phyloP scores from a whole-genome alignment of 345 rosid genomes.

The Gossypium ekmanianum region DNA sequence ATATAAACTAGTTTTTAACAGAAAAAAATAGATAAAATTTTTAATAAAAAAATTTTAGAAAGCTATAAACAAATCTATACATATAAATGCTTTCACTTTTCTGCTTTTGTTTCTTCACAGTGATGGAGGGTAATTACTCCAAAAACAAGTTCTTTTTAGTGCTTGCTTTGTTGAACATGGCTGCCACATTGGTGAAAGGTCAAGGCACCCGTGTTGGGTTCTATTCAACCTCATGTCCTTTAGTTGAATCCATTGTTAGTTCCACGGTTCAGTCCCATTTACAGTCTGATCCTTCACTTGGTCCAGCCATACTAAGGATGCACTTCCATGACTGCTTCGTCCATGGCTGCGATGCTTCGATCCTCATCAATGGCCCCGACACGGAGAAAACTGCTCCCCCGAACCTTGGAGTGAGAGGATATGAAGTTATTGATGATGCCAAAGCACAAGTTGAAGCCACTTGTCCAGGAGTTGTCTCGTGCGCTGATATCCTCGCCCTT shows the following conservation, averaged over 20 bases:
- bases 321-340: slow-evolving; percentile 69
- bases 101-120: neutral
- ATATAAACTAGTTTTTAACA: fast-evolving
- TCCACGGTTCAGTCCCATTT: slow-evolving; percentile 1
- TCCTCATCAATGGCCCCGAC: slow-evolving; percentile 37
- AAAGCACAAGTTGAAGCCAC: slow-evolving; percentile 35
- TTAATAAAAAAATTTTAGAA: too few relatives aligned
- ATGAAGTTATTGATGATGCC: slow-evolving; percentile 52
- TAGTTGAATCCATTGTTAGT: slow-evolving; percentile 1
- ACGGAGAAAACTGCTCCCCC: slow-evolving; percentile 53
- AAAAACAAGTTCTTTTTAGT: neutral
- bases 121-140: neutral
- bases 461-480: slow-evolving; percentile 54
- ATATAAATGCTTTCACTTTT: too few relatives aligned
- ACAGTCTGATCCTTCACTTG: neutral
- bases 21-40: too few relatives aligned
- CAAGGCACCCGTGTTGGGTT: slow-evolving; percentile 8
- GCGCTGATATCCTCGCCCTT: slow-evolving; percentile 55
- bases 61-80: too few relatives aligned
- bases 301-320: slow-evolving; percentile 14
- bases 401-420: slow-evolving; percentile 37
- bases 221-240: neutral
- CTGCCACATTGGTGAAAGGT: neutral
- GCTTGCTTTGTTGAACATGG: neutral
- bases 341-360: slow-evolving; percentile 66